Base-by-base conservation (phyloP, 2,329 filamentous ascomycete species). In the Pestalotiopsis sp. region DNA sequence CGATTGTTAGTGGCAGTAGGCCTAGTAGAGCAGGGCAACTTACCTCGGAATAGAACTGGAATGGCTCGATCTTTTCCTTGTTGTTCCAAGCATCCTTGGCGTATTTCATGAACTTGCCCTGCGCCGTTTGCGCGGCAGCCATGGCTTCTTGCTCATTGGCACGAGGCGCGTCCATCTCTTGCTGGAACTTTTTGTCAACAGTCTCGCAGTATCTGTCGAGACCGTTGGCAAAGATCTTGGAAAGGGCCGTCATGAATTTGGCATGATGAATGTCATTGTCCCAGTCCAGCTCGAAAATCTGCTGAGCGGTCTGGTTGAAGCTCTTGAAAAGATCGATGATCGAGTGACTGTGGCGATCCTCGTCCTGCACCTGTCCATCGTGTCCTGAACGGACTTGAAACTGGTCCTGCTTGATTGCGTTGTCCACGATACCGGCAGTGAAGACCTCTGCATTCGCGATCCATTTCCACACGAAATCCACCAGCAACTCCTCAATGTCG, bases 401-500 rank as follows among this genome's bases (percentile, higher is more conserved):
- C 68, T 90, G 83, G 78, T 99, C 96, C 74, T 97, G 93, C 78
- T 94, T 95, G 80, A 98, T 92, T 9, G 96, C 95, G 75, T 95
- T 90, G 61, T 97, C 94, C 52, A 98, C 93, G 84, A 96, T 96
- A 27, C 90, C 90, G 70, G 92, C 86, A 76, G 98, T 91, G 76
- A 91, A 94, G 41, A 84, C 84, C 75, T 98, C 94, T 7, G 94
- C 94, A 71, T 90, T 88, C 66, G 88, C 87, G 71, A 99, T 93
- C 95, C 95, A 99, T 69, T 94, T 90, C 95, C 95, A 98, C 5
- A 98, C 96, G 79, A 98, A 99, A 45, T 93, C 92, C 70, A 95
- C 92, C 20, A 99, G 85, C 17, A 97, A 83, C 57, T 91, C 89
- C 80, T 99, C 96, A 58, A 99, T 88, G 72, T 94, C 90, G 78